A percentile compares a stretch with the other conserved stretches of the same genome.
These are phyloP conservation scores for Arthrobotrys megalospora DNA, from an alignment of 2,329 filamentous ascomycete genomes.

Conservation along the genomic window DNA sequence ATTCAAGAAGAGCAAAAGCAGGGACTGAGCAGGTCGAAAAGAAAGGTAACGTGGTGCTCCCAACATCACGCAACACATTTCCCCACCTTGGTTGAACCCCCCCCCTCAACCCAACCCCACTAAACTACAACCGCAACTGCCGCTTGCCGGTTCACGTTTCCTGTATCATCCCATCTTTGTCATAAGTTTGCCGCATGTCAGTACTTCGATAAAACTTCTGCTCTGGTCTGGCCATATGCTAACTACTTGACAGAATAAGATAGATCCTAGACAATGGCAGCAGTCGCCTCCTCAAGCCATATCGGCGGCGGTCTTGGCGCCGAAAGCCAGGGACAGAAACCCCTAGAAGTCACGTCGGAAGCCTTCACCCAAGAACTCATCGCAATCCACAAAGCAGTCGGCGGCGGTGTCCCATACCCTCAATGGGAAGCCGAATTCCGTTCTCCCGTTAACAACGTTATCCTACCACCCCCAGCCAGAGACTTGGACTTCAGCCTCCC, in stretches of 20 bases:
- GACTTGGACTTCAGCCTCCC: slow-evolving; percentile 72
- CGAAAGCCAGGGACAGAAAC: slow-evolving; percentile 30
- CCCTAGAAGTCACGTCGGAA: slow-evolving; percentile 58
- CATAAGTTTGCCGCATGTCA: no score
- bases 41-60: not conserved
- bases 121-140: not conserved
- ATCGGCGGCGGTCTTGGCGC: slow-evolving; percentile 61
- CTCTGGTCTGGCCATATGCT: not conserved
- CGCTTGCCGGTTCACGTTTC: slow-evolving; percentile 10
- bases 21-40: no score
- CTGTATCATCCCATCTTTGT: no score
- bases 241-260: slow-evolving; percentile 3
- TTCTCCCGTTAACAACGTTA: slow-evolving; percentile 54
- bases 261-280: slow-evolving; percentile 31
- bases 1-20: not conserved
- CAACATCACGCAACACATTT: slow-evolving; percentile 48
- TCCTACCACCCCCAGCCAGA: slow-evolving; percentile 65
- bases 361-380: slow-evolving; percentile 60
- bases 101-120: slow-evolving; percentile 11
- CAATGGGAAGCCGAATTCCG: slow-evolving; percentile 60
- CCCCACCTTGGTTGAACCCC: slow-evolving; percentile 16
- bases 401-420: slow-evolving; percentile 41
- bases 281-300: slow-evolving; percentile 37
- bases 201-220: not conserved
- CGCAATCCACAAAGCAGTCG: slow-evolving; percentile 44